phyloP scores from a whole-genome alignment of 768 basidiomycete genomes.

The Mycena venus region DNA sequence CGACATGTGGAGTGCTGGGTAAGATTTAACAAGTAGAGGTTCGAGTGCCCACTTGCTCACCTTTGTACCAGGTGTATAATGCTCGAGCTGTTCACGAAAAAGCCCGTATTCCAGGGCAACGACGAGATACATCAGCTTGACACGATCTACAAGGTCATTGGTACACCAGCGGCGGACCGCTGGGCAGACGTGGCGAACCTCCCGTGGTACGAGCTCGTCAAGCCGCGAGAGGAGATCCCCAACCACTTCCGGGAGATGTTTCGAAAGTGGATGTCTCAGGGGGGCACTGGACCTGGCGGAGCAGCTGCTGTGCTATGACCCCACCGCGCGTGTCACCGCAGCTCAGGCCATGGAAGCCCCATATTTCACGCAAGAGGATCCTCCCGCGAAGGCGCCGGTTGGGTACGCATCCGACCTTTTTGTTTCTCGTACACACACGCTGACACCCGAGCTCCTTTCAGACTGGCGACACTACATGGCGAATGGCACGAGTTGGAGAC shows the following conservation, averaged over 20 bases:
- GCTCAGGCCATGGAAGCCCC: slow-evolving; percentile 82
- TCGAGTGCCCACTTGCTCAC: slow-evolving; percentile 7
- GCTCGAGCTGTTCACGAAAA: slow-evolving; percentile 96
- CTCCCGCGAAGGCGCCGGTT: slow-evolving; percentile 77
- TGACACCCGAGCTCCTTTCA: slow-evolving; percentile 44
- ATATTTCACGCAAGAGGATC: slow-evolving; percentile 89
- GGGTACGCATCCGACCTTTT: slow-evolving; percentile 68
- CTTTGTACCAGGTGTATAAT: slow-evolving; percentile 86
- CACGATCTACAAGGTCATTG: slow-evolving; percentile 90
- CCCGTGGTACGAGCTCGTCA: slow-evolving; percentile 99
- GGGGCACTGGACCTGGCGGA: slow-evolving; percentile 91
- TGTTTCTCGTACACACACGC: not conserved
- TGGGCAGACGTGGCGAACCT: slow-evolving; percentile 89
- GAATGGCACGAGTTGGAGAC: slow-evolving; percentile 99
- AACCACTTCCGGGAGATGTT: slow-evolving; percentile 90
- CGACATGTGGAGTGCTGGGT: slow-evolving; percentile 99
- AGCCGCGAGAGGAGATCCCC: slow-evolving; percentile 81
- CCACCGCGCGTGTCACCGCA: slow-evolving; percentile 81
- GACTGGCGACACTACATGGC: slow-evolving; percentile 85
- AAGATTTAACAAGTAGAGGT: slow-evolving; percentile 22
- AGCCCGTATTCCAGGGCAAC: slow-evolving; percentile 97
- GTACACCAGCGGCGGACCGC: slow-evolving; percentile 84
- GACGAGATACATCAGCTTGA: slow-evolving; percentile 99
- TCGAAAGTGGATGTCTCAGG: slow-evolving; percentile 91
- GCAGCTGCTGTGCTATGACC: slow-evolving; percentile 84